Evolutionary conservation across 208 protist species (phyloP), one percentile per base, ranked within the genome.

Genomic region (Angomonas deanei): DNA sequence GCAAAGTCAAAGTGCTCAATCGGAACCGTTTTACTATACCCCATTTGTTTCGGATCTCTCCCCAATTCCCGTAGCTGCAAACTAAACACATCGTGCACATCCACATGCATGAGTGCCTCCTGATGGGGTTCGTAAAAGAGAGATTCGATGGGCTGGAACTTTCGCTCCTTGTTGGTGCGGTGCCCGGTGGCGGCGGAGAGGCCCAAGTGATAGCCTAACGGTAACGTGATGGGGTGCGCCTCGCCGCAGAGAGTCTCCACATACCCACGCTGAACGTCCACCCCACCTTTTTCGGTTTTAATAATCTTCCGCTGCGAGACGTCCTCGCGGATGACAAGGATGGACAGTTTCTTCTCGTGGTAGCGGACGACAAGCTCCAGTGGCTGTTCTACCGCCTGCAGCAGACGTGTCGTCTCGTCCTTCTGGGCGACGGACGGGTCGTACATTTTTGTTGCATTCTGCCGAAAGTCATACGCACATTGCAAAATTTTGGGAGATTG

Each of bases 1-100:
- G 85, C 81, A 54, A 86, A 85, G 57, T 92, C 78, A 60, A 88
- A 92, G 64, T 86, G 79, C 68, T 92, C 81, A 13, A 92, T 56
- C 13, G 85, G 78, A 31, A 88, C 81, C 23, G 74, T 82, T 68
- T 88, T 91, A 48, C 75, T 80, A 64, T 91, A 88, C 0, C 85
- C 79, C 85, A 92, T 88, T 21, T 65, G 72, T 68, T 80, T 85
- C 0, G 82, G 74, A 54, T 92, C 79, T 24, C 63, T 66, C 24
- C 82, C 86, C 30, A 92, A 68, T 52, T 89, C 86, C 33, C 86
- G 86, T 33, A 92, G 52, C 61, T 92, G 79, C 50, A 92, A 78
- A 59, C 63, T 68, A 38, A 76, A 61, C 11, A 87, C 71, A 57
- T 92, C 86, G 61, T 92, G 86, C 13, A 89, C 72, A 58, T 92